These are phyloP conservation scores for Aureobasidium sp. DNA, from an alignment of 2,329 filamentous ascomycete species.

Conservation along the genomic window DNA sequence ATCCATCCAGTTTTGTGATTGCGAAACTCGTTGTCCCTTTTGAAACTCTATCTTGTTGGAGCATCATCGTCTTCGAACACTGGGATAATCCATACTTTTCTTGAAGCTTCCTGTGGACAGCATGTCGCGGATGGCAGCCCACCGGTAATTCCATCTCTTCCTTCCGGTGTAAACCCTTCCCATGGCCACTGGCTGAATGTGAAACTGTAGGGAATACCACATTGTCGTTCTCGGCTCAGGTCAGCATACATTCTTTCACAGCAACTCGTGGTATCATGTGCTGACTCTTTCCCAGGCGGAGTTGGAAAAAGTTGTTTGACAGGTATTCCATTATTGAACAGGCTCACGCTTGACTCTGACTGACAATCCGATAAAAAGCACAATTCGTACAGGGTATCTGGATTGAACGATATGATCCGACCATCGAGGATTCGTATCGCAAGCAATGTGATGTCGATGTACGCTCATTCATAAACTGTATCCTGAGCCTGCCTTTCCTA, in stretches of 20 bases:
- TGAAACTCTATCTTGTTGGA: not conserved
- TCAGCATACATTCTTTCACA: constrained; percentile 32
- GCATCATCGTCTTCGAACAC: not conserved
- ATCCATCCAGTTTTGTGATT: not conserved
- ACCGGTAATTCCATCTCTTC: constrained; percentile 17
- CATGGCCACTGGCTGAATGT: not conserved
- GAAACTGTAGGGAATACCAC: constrained; percentile 56
- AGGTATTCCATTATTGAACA: constrained; percentile 44
- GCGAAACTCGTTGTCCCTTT: not conserved
- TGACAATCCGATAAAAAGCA: constrained; percentile 44
- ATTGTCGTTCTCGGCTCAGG: constrained; percentile 75
- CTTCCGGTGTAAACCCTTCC: not conserved
- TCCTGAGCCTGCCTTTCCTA: not conserved
- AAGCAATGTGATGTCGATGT: constrained; percentile 70
- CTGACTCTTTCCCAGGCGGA: constrained; percentile 50
- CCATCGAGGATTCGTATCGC: constrained; percentile 53
- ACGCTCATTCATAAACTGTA: constrained; percentile 34
- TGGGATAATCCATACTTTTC: not conserved
- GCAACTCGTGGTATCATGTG: not conserved
- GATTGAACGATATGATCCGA: constrained; percentile 67
- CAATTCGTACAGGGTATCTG: constrained; percentile 92
- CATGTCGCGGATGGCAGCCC: constrained; percentile 25
- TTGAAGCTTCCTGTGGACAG: not conserved
- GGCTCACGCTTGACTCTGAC: not conserved
- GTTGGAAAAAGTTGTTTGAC: constrained; percentile 90